Conservation (phyloP, 2,329 filamentous ascomycete species). For the Fusarium paranaense region DNA sequence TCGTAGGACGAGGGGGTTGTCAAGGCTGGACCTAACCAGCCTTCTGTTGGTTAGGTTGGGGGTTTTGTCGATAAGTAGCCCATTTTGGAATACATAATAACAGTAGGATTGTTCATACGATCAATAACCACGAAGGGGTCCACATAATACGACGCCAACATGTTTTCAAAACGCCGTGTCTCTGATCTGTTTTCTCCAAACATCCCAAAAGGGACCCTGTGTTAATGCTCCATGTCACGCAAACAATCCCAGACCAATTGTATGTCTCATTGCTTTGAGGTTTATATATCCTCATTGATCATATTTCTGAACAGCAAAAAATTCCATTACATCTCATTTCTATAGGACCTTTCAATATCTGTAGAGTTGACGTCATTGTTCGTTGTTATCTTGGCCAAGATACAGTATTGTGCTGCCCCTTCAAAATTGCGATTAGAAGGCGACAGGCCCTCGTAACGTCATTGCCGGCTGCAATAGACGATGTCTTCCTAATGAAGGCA, state of each 20-base stretch:
- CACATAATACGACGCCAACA: background rate
- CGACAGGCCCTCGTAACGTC: background rate
- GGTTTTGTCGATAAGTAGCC: background rate
- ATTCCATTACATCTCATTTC: background rate
- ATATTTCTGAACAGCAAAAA: background rate
- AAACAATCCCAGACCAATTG: background rate
- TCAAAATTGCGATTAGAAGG: rapidly evolving
- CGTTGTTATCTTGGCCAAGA: background rate
- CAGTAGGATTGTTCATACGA: background rate
- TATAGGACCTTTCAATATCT: background rate
- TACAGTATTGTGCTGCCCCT: no score
- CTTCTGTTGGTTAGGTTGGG: background rate
- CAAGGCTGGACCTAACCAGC: background rate
- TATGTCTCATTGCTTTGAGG: background rate
- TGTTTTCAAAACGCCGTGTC: background rate
- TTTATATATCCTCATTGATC: background rate
- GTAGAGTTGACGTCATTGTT: background rate
- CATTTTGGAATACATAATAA: background rate
- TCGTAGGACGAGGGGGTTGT: background rate
- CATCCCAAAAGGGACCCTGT: background rate
- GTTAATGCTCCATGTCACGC: background rate
- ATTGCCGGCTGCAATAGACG: background rate
- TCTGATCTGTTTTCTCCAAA: background rate
- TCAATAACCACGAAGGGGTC: background rate
- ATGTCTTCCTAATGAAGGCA: background rate